Percentiles rank a stretch among this genome's conserved stretches.
These are phyloP conservation scores for Colletotrichum trifolii DNA, from an alignment of 2,329 filamentous ascomycete genomes.

Conservation along the genomic window DNA sequence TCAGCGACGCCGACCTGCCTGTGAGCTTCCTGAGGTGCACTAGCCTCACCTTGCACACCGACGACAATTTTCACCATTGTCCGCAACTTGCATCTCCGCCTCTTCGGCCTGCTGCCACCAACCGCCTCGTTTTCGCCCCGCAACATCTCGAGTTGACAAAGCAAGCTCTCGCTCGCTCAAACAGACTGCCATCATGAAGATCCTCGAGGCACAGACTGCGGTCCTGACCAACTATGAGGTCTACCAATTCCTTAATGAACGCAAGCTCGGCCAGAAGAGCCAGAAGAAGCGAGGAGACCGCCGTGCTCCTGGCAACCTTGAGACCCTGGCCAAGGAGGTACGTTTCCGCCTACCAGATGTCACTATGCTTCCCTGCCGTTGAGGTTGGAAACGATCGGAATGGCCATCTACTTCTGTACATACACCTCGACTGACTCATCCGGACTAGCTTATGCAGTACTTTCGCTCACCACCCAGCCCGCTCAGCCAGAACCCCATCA, in stretches of 20 bases:
- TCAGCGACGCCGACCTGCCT: not conserved
- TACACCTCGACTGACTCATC: constrained; percentile 34
- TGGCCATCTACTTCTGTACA: constrained; percentile 26
- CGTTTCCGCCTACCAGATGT: constrained; percentile 27
- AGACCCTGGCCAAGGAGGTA: constrained; percentile 74
- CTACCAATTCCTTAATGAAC: constrained; percentile 71
- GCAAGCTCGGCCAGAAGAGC: constrained; percentile 62
- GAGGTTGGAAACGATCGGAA: constrained; percentile 9
- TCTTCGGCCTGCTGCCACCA: constrained; percentile 13
- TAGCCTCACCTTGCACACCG: constrained; percentile 33
- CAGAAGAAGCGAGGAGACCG: constrained; percentile 50
- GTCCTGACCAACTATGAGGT: constrained; percentile 81
- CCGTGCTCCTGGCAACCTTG: constrained; percentile 66
- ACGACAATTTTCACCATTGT: constrained; percentile 21
- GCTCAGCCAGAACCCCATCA: constrained; percentile 63
- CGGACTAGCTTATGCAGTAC: constrained; percentile 68
- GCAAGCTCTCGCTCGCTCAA: constrained; percentile 1
- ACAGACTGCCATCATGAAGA: constrained; percentile 64
- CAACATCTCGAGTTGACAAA: not conserved
- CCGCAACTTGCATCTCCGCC: constrained; percentile 24
- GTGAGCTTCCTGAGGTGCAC: not conserved
- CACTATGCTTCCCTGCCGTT: not conserved
- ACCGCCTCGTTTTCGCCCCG: not conserved
- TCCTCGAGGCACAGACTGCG: constrained; percentile 77
- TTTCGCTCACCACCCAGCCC: constrained; percentile 66